These are phyloP conservation scores for Aspergillus calidoustus DNA, from an alignment of 2,329 filamentous ascomycete species.

Conservation along the genomic window DNA sequence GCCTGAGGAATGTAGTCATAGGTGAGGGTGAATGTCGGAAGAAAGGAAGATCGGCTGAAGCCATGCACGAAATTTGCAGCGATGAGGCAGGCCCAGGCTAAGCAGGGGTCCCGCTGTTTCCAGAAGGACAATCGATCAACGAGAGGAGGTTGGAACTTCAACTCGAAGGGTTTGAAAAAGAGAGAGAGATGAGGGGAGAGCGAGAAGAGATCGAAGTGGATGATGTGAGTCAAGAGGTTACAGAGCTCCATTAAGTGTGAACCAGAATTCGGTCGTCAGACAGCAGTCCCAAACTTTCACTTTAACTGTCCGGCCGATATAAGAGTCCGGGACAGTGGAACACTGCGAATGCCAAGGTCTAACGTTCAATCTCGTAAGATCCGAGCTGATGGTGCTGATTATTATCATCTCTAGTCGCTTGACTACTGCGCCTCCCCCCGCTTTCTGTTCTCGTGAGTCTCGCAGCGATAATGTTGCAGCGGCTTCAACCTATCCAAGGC, in stretches of 20 bases:
- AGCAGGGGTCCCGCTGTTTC: constrained; percentile 16
- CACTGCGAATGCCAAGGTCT: constrained; percentile 15
- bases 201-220: background rate
- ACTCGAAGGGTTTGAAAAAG: background rate
- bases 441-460: constrained; percentile 11
- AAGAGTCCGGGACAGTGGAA: background rate
- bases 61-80: constrained; percentile 22
- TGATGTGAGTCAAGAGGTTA: background rate
- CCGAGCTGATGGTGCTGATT: background rate
- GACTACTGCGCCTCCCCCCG: constrained; percentile 1
- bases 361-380: background rate
- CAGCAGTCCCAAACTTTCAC: background rate
- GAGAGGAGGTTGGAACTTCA: background rate
- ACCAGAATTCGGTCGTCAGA: background rate
- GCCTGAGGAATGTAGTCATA: constrained; percentile 13
- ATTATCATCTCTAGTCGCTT: constrained; percentile 1
- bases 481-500: background rate
- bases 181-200: background rate
- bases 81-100: constrained; percentile 7
- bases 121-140: constrained; percentile 10
- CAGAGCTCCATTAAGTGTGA: background rate
- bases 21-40: constrained; percentile 12
- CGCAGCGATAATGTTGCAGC: background rate
- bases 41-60: constrained; percentile 17
- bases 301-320: background rate